Evolutionary conservation across 768 basidiomycete genomes (phyloP).

Genomic region (Tulasnella sp.): DNA sequence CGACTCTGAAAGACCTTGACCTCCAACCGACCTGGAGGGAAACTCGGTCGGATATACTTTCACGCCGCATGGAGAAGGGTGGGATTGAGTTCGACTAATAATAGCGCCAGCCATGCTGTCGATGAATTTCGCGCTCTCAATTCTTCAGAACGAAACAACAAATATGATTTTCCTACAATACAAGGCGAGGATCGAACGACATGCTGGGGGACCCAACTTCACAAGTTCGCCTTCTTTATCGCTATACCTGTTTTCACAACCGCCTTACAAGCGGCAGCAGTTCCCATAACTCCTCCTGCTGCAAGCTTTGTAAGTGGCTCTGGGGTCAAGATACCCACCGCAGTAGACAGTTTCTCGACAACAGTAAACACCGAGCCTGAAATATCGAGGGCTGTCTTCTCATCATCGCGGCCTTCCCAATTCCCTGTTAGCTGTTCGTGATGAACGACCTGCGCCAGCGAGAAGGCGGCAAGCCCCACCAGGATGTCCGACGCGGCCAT

Average conservation of each 20-base stretch:
- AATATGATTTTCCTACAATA: too few species aligned
- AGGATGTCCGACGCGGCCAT: neutral
- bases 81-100: too few species aligned
- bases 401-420: neutral
- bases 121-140: too few species aligned
- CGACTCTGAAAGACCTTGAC: too few species aligned
- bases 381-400: neutral
- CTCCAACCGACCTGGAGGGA: too few species aligned
- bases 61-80: too few species aligned
- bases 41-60: too few species aligned
- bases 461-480: neutral
- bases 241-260: neutral
- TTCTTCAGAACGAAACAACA: too few species aligned
- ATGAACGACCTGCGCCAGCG: slow-evolving; percentile 7
- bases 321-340: neutral
- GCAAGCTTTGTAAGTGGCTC: neutral
- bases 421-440: neutral
- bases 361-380: neutral
- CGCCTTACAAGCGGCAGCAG: neutral
- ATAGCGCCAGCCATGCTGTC: too few species aligned
- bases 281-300: neutral
- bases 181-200: too few species aligned
- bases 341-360: neutral
- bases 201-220: too few species aligned
- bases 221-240: too few species aligned